phyloP scores from a whole-genome alignment of 345 rosid genomes.

The Rhizophora apiculata region DNA sequence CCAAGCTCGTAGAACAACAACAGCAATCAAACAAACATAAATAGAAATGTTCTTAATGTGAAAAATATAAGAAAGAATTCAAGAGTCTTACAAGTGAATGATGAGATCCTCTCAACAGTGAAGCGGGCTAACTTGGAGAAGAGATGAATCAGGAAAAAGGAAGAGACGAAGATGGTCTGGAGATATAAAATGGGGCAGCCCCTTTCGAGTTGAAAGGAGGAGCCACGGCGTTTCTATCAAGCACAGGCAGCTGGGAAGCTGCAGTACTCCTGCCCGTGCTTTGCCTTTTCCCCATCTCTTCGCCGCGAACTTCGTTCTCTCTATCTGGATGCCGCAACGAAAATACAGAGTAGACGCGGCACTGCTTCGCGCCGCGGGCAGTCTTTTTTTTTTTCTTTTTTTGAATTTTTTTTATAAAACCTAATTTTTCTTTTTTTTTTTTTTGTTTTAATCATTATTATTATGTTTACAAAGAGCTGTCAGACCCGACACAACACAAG shows the following conservation, averaged over 20 bases:
- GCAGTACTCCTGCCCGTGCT: conserved; percentile 51
- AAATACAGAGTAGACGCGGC: no score
- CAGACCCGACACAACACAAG: no score
- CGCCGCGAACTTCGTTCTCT: conserved; percentile 50
- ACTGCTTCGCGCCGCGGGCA: no score
- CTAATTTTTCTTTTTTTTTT: no score
- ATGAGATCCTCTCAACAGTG: no score
- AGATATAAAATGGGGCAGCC: conserved; percentile 57
- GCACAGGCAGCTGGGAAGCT: conserved; percentile 35
- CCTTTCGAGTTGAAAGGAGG: conserved; percentile 67
- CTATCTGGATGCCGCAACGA: background rate
- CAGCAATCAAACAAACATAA: background rate
- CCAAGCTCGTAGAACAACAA: conserved; percentile 37
- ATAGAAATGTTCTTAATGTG: background rate
- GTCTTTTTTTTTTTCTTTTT: no score
- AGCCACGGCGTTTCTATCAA: conserved; percentile 63
- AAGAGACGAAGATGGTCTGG: conserved; percentile 71
- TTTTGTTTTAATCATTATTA: no score
- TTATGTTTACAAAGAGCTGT: no score
- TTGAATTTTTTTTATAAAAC: no score
- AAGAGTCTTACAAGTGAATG: conserved; percentile 60
- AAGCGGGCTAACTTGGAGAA: conserved; percentile 67
- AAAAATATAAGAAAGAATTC: background rate
- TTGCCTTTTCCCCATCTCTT: conserved; percentile 48
- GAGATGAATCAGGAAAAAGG: conserved; percentile 54